phyloP scores from a whole-genome alignment of 495 filamentous ascomycete species.

The Aspergillus conjunctus region DNA sequence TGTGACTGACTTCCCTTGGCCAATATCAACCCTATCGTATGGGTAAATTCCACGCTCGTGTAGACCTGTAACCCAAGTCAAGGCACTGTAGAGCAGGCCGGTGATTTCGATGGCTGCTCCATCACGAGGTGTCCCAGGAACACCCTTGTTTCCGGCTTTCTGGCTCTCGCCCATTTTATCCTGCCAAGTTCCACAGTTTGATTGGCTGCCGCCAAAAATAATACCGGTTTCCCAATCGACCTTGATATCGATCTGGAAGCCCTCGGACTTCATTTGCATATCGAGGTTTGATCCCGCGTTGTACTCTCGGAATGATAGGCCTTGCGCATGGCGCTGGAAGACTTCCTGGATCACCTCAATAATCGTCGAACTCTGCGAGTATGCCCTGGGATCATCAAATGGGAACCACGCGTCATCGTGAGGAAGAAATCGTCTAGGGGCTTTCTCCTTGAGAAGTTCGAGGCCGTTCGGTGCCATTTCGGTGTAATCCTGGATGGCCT shows the following conservation, averaged over 20 bases:
- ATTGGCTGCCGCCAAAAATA: conserved; percentile 90
- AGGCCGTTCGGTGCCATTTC: conserved; percentile 79
- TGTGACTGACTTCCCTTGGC: conserved; percentile 59
- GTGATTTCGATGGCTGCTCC: conserved; percentile 95
- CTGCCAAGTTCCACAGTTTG: conserved; percentile 99
- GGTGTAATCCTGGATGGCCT: conserved; percentile 91
- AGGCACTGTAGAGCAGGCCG: conserved; percentile 84
- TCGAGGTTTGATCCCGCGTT: conserved; percentile 89
- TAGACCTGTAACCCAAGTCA: conserved; percentile 76
- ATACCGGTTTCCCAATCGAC: conserved; percentile 93
- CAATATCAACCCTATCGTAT: conserved; percentile 67
- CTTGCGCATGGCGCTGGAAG: conserved; percentile 84
- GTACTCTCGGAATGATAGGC: conserved; percentile 89
- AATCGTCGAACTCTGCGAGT: conserved; percentile 77
- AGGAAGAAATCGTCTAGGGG: conserved; percentile 86
- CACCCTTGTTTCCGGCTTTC: conserved; percentile 85
- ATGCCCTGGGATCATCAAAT: conserved; percentile 77
- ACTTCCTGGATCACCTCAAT: conserved; percentile 91
- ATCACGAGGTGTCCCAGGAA: conserved; percentile 95
- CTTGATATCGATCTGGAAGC: conserved; percentile 86
- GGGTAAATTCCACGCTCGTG: conserved; percentile 66
- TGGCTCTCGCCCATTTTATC: conserved; percentile 99
- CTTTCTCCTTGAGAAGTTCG: conserved; percentile 70
- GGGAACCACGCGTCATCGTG: conserved; percentile 94
- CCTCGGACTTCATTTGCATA: conserved; percentile 88